Conservation (phyloP, 148 eudicot species). For the Persicaria maculosa region DNA sequence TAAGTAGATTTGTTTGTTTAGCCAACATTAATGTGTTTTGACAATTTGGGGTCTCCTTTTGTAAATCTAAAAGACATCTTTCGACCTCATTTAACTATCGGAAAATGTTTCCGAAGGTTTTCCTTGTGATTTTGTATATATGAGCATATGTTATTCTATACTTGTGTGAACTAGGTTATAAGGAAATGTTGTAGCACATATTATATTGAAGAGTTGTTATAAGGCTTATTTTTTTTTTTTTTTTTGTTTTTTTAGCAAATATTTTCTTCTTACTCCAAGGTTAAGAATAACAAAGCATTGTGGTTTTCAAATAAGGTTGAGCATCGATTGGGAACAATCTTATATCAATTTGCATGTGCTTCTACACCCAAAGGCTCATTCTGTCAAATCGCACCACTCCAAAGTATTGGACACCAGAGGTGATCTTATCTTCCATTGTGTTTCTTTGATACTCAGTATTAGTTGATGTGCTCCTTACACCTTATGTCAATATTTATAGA, state of each 20-base stretch:
- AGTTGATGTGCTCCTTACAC: neutral
- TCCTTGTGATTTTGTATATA: too few species aligned
- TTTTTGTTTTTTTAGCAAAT: conserved; percentile 35
- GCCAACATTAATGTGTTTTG: too few species aligned
- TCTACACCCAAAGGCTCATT: conserved; percentile 60
- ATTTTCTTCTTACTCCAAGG: conserved; percentile 81
- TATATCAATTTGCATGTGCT: conserved; percentile 81
- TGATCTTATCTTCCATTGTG: conserved; percentile 19
- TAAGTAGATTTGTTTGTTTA: too few species aligned
- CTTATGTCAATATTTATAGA: conserved; percentile 25
- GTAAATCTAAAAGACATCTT: too few species aligned
- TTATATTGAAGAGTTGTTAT: too few species aligned
- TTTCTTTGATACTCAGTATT: neutral
- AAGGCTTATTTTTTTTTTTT: neutral
- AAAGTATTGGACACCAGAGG: conserved; percentile 86
- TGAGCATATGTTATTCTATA: too few species aligned
- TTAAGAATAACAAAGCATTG: conserved; percentile 73
- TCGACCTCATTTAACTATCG: too few species aligned
- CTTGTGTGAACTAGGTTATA: too few species aligned
- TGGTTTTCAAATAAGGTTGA: conserved; percentile 91
- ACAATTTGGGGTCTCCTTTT: too few species aligned
- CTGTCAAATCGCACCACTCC: conserved; percentile 68
- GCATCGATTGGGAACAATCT: conserved; percentile 94
- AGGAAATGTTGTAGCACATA: too few species aligned
- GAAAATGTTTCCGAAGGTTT: too few species aligned